Conservation (phyloP, 2,329 filamentous ascomycete genomes). For the Fusarium nanum region DNA sequence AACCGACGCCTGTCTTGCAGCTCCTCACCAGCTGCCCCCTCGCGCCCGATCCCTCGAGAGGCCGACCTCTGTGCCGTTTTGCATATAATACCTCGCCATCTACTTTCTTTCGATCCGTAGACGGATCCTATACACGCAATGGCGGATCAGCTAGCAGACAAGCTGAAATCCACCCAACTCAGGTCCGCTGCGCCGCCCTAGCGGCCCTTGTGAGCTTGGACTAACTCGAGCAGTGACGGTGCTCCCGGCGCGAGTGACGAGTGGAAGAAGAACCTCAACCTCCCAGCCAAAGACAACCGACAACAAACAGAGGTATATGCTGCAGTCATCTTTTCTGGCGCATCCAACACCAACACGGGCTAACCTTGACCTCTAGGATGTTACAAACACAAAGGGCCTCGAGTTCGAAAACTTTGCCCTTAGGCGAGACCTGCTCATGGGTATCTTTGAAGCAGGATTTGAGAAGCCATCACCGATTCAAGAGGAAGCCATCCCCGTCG, state of each 20-base stretch:
- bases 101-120: slow-evolving; percentile 42
- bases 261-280: slow-evolving; percentile 79
- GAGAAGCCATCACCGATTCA: slow-evolving; percentile 99
- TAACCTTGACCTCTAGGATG: slow-evolving; percentile 73
- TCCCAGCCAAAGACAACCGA: slow-evolving; percentile 79
- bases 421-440: slow-evolving; percentile 96
- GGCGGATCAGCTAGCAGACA: slow-evolving; percentile 60
- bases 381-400: slow-evolving; percentile 95
- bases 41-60: slow-evolving; percentile 26
- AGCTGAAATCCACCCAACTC: slow-evolving; percentile 57
- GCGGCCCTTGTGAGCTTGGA: slow-evolving; percentile 43
- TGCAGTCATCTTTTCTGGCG: slow-evolving; percentile 6
- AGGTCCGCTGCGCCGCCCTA: slow-evolving; percentile 51
- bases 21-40: slow-evolving; percentile 38
- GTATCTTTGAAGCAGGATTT: slow-evolving; percentile 98
- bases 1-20: slow-evolving; percentile 30
- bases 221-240: slow-evolving; percentile 61
- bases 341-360: slow-evolving; percentile 22
- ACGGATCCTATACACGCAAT: slow-evolving; percentile 52
- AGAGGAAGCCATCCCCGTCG: slow-evolving; percentile 98
- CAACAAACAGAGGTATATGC: slow-evolving; percentile 79
- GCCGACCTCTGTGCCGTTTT: slow-evolving; percentile 39
- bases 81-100: slow-evolving; percentile 37
- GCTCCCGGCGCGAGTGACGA: slow-evolving; percentile 63
- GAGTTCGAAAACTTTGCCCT: slow-evolving; percentile 98